phyloP scores from a whole-genome alignment of 148 eudicot genomes.

The Simmondsia chinensis region DNA sequence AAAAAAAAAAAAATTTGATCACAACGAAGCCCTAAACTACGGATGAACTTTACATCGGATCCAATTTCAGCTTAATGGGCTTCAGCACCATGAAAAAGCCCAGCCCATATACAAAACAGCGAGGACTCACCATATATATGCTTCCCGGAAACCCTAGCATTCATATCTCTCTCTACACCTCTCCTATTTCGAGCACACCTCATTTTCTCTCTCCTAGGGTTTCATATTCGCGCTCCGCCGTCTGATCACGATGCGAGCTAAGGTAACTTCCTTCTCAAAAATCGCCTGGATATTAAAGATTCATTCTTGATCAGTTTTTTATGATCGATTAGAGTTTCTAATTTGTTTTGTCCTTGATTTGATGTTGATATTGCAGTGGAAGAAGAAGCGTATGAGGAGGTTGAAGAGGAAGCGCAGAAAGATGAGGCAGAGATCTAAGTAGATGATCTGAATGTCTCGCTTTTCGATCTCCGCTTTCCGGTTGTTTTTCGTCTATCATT shows the following conservation, averaged over 20 bases:
- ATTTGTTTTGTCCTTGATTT: neutral
- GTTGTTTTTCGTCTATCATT: neutral
- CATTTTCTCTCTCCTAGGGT: conserved; percentile 1
- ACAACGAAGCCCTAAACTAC: too few relatives aligned
- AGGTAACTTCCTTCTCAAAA: neutral
- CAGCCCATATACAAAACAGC: too few relatives aligned
- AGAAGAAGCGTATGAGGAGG: conserved; percentile 70
- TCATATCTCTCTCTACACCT: conserved; percentile 1
- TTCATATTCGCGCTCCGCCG: neutral
- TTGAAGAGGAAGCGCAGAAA: conserved; percentile 61
- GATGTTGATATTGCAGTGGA: conserved; percentile 28
- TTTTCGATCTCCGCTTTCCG: too few relatives aligned
- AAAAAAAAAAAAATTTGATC: too few relatives aligned
- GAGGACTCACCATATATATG: too few relatives aligned
- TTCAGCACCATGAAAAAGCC: too few relatives aligned
- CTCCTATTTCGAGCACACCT: too few relatives aligned
- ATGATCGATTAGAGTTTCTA: neutral
- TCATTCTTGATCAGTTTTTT: neutral
- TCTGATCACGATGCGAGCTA: conserved; percentile 21
- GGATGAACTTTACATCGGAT: too few relatives aligned
- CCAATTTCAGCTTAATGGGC: too few relatives aligned
- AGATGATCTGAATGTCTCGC: too few relatives aligned
- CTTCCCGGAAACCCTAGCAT: too few relatives aligned
- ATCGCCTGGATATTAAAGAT: neutral
- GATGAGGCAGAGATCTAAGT: conserved; percentile 62